These are phyloP conservation scores for Yarrowia sp. DNA, from an alignment of 805 yeast species.

Conservation along the genomic window DNA sequence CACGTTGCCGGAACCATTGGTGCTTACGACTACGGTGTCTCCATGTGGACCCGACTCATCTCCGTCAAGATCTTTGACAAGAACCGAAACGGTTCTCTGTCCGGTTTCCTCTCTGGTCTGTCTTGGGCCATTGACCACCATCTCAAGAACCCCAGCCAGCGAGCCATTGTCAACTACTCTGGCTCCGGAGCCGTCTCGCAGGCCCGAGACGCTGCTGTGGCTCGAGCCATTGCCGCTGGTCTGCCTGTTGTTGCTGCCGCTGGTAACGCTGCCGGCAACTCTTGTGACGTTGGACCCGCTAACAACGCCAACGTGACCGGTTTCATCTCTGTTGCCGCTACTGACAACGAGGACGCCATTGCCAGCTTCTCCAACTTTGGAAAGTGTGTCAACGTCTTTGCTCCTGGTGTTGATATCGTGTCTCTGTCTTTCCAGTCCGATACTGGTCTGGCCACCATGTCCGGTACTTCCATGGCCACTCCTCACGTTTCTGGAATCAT, in stretches of 20 bases:
- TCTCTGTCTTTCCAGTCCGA: constrained; percentile 46
- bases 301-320: constrained; percentile 47
- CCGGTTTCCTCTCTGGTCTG: constrained; percentile 59
- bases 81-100: constrained; percentile 55
- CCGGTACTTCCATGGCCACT: constrained; percentile 98
- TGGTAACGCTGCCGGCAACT: constrained; percentile 90
- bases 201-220: constrained; percentile 80
- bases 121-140: constrained; percentile 72
- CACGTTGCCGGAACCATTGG: constrained; percentile 91
- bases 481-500: constrained; percentile 94
- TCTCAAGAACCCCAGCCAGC: constrained; percentile 47
- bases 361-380: constrained; percentile 91
- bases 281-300: constrained; percentile 91
- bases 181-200: constrained; percentile 91
- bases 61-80: constrained; percentile 60
- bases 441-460: constrained; percentile 38
- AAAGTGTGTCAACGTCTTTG: constrained; percentile 92
- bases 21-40: constrained; percentile 46
- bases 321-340: constrained; percentile 91
- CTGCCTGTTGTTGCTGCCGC: constrained; percentile 94
- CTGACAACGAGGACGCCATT: constrained; percentile 81
- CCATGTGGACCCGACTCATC: constrained; percentile 55
- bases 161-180: constrained; percentile 70
- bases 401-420: constrained; percentile 88
- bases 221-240: constrained; percentile 86